Base-by-base conservation (phyloP, 345 rosid genomes). In the Cardamine occulta region DNA sequence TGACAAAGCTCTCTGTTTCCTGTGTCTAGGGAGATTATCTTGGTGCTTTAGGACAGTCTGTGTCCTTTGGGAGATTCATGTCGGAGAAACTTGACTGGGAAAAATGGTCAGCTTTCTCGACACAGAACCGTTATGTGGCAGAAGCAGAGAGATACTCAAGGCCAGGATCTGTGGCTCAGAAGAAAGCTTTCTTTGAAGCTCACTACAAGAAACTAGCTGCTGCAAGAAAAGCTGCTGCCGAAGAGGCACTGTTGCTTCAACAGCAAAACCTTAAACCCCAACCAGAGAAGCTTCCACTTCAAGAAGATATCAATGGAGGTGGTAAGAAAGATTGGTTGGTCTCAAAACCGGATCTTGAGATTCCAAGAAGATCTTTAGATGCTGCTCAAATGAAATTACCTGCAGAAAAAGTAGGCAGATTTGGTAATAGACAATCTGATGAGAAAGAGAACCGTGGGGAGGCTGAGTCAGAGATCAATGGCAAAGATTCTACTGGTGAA, bases 21-120 rank as follows among this genome's bases (percentile, higher is more conserved):
- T 49, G 52, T 64, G 75, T 45, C 2, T 66, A 88, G 92, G 92
- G 83, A 17, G 88, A 89, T 44, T 88, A 91, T 49, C 21, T 83
- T 60, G 84, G 83, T 69, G 90, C 76, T 37, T 78, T 90, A 9
- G 87, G 92, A 12, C 97, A 95, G 73, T 95, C 99, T 5, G 80
- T 95, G 63, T 91, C 97, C 7, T 95, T 95, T 8, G 99, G 99
- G 63, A 88, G 97, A 84, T 95, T 88, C 62, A 79, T 82, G 88
- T 81, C 97, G 17, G 99, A 95, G 68, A 84, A 91, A 55, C 83
- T 92, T 68, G 88, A 93, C 40, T 90, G 99, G 99, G 97, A 92
- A 71, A 92, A 92, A 77, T 91, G 94, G 97, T 91, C 97, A 48
- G 70, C 89, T 26, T 91, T 91, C 77, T 83, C 91, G 3, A 45